A percentile compares a stretch with the other conserved stretches of the same genome.
These are phyloP conservation scores for Lotmaria passim DNA, from an alignment of 208 protist species.

Conservation along the genomic window DNA sequence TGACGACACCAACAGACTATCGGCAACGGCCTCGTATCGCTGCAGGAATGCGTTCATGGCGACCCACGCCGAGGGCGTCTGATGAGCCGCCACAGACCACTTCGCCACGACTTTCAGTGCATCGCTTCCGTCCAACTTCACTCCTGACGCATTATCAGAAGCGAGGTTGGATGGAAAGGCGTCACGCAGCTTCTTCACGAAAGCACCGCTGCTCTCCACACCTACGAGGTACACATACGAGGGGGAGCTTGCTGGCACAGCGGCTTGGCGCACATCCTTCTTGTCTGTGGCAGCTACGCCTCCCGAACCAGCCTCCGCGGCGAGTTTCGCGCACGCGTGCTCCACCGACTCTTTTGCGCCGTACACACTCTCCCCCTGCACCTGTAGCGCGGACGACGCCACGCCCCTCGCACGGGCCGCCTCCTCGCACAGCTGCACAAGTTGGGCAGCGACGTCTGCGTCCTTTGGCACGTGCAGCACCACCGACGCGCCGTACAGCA, in stretches of 20 bases:
- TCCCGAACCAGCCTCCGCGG: too few relatives aligned
- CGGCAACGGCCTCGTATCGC: slow-evolving; percentile 44
- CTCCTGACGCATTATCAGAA: background rate
- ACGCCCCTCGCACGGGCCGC: background rate
- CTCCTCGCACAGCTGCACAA: slow-evolving; percentile 1
- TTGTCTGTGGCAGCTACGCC: too few relatives aligned
- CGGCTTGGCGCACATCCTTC: too few relatives aligned
- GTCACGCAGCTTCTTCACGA: background rate
- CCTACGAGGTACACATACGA: slow-evolving; percentile 2
- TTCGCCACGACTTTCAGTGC: slow-evolving; percentile 6
- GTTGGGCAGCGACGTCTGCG: background rate
- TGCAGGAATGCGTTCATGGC: slow-evolving; percentile 38
- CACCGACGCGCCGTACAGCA: slow-evolving; percentile 33
- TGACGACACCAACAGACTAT: slow-evolving; percentile 14
- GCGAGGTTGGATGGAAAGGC: too few relatives aligned
- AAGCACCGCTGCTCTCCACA: background rate
- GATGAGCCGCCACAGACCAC: slow-evolving; percentile 22
- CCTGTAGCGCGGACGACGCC: background rate
- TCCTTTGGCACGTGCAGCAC: slow-evolving; percentile 13
- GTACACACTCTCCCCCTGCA: background rate
- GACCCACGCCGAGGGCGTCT: slow-evolving; percentile 9
- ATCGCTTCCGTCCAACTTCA: background rate
- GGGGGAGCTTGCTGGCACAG: too few relatives aligned
- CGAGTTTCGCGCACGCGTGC: too few relatives aligned
- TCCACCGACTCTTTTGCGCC: background rate